A percentile compares a stretch with the other conserved stretches of the same genome.
Conservation (phyloP, 257 asterid species). For the Plantago elongata region DNA sequence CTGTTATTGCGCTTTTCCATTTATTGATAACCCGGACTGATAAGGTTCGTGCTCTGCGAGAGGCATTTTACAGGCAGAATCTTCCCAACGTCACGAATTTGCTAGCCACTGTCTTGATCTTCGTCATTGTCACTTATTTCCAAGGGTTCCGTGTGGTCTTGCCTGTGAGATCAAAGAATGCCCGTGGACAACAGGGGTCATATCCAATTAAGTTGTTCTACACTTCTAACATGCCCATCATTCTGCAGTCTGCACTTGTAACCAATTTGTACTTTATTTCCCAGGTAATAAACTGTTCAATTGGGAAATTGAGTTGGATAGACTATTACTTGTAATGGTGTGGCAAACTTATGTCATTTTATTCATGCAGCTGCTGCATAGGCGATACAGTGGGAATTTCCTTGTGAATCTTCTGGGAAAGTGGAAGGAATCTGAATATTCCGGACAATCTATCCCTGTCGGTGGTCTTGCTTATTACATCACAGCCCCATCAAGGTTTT, state of each 20-base stretch:
- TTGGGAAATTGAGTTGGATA: neutral
- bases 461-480: conserved; percentile 36
- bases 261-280: conserved; percentile 35
- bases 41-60: conserved; percentile 33
- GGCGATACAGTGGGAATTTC: conserved; percentile 28
- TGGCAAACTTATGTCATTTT: conserved; percentile 7
- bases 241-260: conserved; percentile 34
- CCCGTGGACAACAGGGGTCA: conserved; percentile 42
- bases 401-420: conserved; percentile 32
- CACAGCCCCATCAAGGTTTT: conserved; percentile 35
- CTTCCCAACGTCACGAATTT: conserved; percentile 35
- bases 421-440: conserved; percentile 38
- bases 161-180: conserved; percentile 38
- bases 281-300: conserved; percentile 21
- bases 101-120: conserved; percentile 34
- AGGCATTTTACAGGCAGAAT: conserved; percentile 36
- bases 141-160: conserved; percentile 39
- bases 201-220: conserved; percentile 36
- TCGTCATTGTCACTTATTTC: conserved; percentile 34
- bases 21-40: conserved; percentile 34
- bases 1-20: conserved; percentile 36
- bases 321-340: neutral
- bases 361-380: conserved; percentile 25
- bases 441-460: conserved; percentile 34
- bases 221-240: conserved; percentile 39